phyloP scores from a whole-genome alignment of 2,329 filamentous ascomycete genomes.

The Fusarium dimerum region DNA sequence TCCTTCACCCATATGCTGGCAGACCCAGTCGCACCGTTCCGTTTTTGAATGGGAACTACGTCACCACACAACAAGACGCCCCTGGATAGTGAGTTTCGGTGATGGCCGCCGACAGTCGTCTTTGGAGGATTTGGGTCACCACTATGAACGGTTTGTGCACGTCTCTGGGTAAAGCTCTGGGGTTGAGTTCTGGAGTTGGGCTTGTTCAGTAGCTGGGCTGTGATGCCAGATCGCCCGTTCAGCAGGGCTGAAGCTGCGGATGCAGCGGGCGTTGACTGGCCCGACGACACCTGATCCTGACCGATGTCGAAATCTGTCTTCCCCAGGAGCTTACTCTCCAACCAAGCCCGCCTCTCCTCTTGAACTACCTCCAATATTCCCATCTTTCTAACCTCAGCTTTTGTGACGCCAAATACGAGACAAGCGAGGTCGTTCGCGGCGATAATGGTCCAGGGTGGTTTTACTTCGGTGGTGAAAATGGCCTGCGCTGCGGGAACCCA shows the following conservation, averaged over 20 bases:
- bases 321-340: slow-evolving; percentile 78
- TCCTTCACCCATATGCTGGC: slow-evolving; percentile 99
- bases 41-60: slow-evolving; percentile 96
- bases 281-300: slow-evolving; percentile 34
- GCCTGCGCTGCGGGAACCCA: slow-evolving; percentile 92
- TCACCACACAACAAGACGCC: slow-evolving; percentile 94
- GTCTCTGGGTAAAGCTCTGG: slow-evolving; percentile 55
- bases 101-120: slow-evolving; percentile 57
- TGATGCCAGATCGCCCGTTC: slow-evolving; percentile 74
- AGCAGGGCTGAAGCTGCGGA: slow-evolving; percentile 57
- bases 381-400: slow-evolving; percentile 89
- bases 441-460: slow-evolving; percentile 91
- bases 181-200: slow-evolving; percentile 61
- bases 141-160: slow-evolving; percentile 65
- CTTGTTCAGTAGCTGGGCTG: slow-evolving; percentile 84
- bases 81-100: slow-evolving; percentile 74
- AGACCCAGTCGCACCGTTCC: slow-evolving; percentile 87
- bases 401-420: slow-evolving; percentile 98
- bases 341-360: slow-evolving; percentile 83
- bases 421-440: slow-evolving; percentile 96
- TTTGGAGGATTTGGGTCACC: slow-evolving; percentile 57
- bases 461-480: slow-evolving; percentile 94
- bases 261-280: slow-evolving; percentile 37
- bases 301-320: slow-evolving; percentile 40
- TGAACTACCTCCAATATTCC: slow-evolving; percentile 95